Conservation (phyloP, 2,329 filamentous ascomycete species). For the Trichoderma breve region DNA sequence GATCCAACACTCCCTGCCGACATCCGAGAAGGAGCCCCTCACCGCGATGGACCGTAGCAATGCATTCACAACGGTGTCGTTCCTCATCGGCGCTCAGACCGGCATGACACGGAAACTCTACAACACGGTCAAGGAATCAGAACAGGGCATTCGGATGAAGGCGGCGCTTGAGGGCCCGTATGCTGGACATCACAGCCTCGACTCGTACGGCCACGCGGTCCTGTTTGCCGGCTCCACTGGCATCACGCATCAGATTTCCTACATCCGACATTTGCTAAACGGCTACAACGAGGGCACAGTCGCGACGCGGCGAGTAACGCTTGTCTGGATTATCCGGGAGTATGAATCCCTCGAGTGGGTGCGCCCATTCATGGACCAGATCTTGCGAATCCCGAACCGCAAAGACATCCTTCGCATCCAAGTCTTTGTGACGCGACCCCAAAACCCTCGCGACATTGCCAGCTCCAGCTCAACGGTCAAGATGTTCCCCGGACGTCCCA, state of each 20-base stretch:
- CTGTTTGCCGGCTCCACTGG: slow-evolving; percentile 91
- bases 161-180: slow-evolving; percentile 91
- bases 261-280: slow-evolving; percentile 72
- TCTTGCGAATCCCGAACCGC: slow-evolving; percentile 76
- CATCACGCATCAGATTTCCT: slow-evolving; percentile 92
- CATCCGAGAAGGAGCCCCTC: slow-evolving; percentile 42
- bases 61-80: slow-evolving; percentile 63
- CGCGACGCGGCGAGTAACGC: slow-evolving; percentile 75
- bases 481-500: slow-evolving; percentile 88
- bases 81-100: slow-evolving; percentile 82
- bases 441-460: slow-evolving; percentile 76
- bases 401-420: slow-evolving; percentile 81
- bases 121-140: slow-evolving; percentile 60
- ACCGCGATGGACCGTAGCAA: slow-evolving; percentile 40
- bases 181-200: slow-evolving; percentile 75
- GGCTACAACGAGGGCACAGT: slow-evolving; percentile 69
- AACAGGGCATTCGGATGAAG: slow-evolving; percentile 57
- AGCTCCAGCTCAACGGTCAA: slow-evolving; percentile 77
- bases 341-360: slow-evolving; percentile 92
- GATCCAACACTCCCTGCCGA: slow-evolving; percentile 39
- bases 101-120: slow-evolving; percentile 85
- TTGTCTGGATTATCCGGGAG: slow-evolving; percentile 92
- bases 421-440: slow-evolving; percentile 86
- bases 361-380: slow-evolving; percentile 73
- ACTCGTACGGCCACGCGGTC: slow-evolving; percentile 88